A percentile compares a stretch with the other conserved stretches of the same genome.
These are phyloP conservation scores for Geotrichum australiense DNA, from an alignment of 1,139 yeast genomes.

Conservation along the genomic window DNA sequence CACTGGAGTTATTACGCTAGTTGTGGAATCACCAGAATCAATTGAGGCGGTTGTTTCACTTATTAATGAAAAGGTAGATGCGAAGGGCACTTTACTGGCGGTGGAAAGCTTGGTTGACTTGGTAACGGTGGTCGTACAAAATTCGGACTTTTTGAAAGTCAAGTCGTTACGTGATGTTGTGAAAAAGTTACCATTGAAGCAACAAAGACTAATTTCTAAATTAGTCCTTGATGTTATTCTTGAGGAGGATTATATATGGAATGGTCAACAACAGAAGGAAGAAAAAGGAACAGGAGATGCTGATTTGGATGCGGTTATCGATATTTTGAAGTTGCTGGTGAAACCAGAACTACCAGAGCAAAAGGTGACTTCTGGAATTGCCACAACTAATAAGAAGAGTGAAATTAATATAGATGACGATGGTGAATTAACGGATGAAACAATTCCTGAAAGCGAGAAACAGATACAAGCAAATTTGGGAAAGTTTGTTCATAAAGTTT, in stretches of 20 bases:
- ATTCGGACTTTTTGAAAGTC: too few species aligned
- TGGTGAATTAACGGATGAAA: background rate
- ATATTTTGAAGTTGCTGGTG: background rate
- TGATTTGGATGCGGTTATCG: background rate
- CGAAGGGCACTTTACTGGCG: conserved; percentile 21
- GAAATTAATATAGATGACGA: conserved; percentile 1
- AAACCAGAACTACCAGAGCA: background rate
- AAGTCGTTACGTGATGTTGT: background rate
- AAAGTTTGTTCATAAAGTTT: conserved; percentile 1
- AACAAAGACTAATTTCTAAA: background rate
- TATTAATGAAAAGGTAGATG: conserved; percentile 46
- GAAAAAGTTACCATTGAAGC: background rate
- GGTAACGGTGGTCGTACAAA: conserved; percentile 32
- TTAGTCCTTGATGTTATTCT: conserved; percentile 54
- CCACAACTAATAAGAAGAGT: background rate
- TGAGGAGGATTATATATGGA: conserved; percentile 32
- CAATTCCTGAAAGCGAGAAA: too few species aligned
- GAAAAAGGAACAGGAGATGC: too few species aligned
- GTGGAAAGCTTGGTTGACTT: too few species aligned
- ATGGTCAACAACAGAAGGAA: too few species aligned
- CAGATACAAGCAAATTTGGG: background rate
- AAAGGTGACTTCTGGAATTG: conserved; percentile 6
- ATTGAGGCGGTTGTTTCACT: conserved; percentile 55
- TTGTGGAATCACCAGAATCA: conserved; percentile 58
- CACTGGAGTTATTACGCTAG: conserved; percentile 57